Evolutionary conservation across 345 rosid genomes (phyloP), one percentile per base, ranked within the genome.

Genomic region (Rhodamnia argentea): DNA sequence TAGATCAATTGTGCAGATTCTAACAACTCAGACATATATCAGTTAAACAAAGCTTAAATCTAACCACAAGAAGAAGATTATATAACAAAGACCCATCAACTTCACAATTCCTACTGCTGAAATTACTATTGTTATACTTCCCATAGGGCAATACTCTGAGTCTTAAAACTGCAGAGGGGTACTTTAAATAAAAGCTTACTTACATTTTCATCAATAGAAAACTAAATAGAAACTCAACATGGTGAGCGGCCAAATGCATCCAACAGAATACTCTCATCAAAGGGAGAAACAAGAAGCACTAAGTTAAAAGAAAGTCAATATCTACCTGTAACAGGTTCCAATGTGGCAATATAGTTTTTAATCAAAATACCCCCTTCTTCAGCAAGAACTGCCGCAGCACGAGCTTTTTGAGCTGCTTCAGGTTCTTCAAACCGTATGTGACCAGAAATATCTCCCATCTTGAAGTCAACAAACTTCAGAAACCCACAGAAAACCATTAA

Each of bases 251-350:
- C 47, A 37, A 70, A 37, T 37, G 10, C 20, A 32, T 18, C 83
- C 27, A 74, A n/a, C 23, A 85, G 13, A 83, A 29, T 27, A 52
- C 83, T 26, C 15, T 82, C 58, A 83, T 29, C 5, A 6, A 83
- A 56, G 85, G 57, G 44, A 83, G 1, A 44, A 85, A 52, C 78
- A 15, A 20, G 22, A 51, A 85, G 70, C 40, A 27, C 3, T 64
- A 55, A 29, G 58, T 42, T 20, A 62, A 82, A 87, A 44, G 76
- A 55, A 59, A 37, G 8, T 83, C 52, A 42, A 13, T 75, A 59
- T 93, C 18, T 88, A 97, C 99, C 99, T 15, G 95, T 90, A 60
- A 96, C 90, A n/a, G 99, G 99, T 90, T 97, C 99, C 83, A 97
- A 89, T 47, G 89, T 88, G 75, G 93, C 97, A 60, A 95, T 76